Evolutionary conservation across 2,329 filamentous ascomycete genomes (phyloP), one percentile per base, ranked within the genome.

Genomic region (Proliferodiscus dingleyae): DNA sequence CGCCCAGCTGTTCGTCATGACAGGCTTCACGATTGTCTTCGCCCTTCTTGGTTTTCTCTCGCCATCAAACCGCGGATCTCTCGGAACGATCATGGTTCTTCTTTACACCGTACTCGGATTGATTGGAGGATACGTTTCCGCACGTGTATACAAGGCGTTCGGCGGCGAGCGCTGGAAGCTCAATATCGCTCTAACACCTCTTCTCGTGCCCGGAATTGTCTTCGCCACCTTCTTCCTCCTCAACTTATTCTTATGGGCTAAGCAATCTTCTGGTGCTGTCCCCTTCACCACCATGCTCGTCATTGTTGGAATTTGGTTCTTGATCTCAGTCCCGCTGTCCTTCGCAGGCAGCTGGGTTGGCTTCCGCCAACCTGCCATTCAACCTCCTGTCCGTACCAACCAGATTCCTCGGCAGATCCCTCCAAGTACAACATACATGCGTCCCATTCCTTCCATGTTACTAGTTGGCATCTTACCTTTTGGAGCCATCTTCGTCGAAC

Each of bases 351-450:
- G 89, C 36, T 98, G 90, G 89, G 66, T 97, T 34, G 93, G 89
- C 24, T 97, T 97, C 75, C 88, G 85, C 52, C 79, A 84, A 54
- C 64, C 71, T 33, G 74, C 78, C 10, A 73, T 94, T 43, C 81
- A 89, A 61, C 71, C 89, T 2, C 91, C 93, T 0, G 90, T 95
- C 19, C 87, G 88, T 59, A 95, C 89, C 42, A 98, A 98, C 75
- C 93, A 98, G 70, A 98, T 98, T 54, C 93, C 93, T 1, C 86
- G 93, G 49, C 93, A 98, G 69, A 94, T 98, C 41, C 93, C 93
- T 9, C 89, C 87, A 0, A 78, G 82, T 37, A 81, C 79, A 2
- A 88, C 85, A 7, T 96, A 95, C 60, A 82, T 97, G 39, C 84
- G 85, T 51, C 87, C 88, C 0, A 70, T 96, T 6, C 93, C 93